Percentiles rank a stretch among this genome's conserved stretches.
These are phyloP conservation scores for Tulasnella calospora DNA, from an alignment of 768 basidiomycete genomes.

Conservation along the genomic window DNA sequence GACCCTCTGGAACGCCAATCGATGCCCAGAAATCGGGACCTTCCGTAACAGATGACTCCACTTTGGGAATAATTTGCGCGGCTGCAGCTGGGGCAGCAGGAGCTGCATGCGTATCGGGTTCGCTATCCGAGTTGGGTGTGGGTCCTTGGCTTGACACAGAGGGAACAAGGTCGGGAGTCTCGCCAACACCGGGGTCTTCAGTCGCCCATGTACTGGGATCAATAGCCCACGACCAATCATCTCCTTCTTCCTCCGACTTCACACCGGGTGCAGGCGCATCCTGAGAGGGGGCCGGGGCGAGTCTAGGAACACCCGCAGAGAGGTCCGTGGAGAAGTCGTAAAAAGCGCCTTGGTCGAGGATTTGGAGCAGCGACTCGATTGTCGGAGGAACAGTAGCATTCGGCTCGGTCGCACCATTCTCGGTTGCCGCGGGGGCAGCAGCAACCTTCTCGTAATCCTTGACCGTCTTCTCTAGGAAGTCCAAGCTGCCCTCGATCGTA, in stretches of 20 bases:
- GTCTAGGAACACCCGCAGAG: neutral
- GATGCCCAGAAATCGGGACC: constrained; percentile 13
- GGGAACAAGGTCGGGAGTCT: constrained; percentile 26
- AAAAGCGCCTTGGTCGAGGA: constrained; percentile 5
- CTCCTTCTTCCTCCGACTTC: constrained; percentile 18
- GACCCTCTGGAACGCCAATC: constrained; percentile 23
- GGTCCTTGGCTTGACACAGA: constrained; percentile 27
- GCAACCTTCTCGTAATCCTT: neutral
- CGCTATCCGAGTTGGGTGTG: constrained; percentile 27
- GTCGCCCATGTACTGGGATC: constrained; percentile 17
- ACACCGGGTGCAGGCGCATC: neutral
- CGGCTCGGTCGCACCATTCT: neutral
- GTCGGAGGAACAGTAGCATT: neutral
- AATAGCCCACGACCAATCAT: constrained; percentile 26
- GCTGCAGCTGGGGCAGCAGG: neutral
- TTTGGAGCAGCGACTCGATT: constrained; percentile 11
- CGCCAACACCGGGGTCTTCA: constrained; percentile 15
- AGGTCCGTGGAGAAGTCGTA: neutral
- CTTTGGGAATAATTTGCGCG: neutral
- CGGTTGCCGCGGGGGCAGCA: neutral
- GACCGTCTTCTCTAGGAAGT: constrained; percentile 6
- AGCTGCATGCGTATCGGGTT: constrained; percentile 8
- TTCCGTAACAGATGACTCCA: constrained; percentile 12
- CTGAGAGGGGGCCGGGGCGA: neutral
- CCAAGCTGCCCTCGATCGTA: neutral